Conservation (phyloP, 768 basidiomycete genomes). For the Peribolospora kevripleyi region DNA sequence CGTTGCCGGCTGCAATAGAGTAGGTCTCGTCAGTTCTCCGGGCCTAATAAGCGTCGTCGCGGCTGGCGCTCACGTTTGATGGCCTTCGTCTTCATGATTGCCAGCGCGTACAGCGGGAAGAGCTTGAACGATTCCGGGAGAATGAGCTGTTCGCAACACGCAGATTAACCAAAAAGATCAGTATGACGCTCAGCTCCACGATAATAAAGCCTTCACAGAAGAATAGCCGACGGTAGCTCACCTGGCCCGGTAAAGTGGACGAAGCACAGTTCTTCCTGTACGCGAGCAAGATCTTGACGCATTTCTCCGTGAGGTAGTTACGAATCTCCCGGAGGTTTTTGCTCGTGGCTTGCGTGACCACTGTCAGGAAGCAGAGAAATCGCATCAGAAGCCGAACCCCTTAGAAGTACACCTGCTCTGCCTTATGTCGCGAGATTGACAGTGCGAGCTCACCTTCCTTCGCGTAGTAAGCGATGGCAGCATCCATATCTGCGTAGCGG, state of each 20-base stretch:
- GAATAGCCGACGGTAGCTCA: constrained; percentile 17
- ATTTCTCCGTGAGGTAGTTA: constrained; percentile 61
- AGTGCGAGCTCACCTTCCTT: constrained; percentile 38
- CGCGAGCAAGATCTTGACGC: constrained; percentile 52
- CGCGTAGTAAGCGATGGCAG: constrained; percentile 43
- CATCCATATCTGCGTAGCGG: constrained; percentile 71
- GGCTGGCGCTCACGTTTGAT: constrained; percentile 44
- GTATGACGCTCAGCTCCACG: not conserved
- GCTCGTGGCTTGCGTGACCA: constrained; percentile 36
- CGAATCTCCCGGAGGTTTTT: constrained; percentile 49
- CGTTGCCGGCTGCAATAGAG: constrained; percentile 39
- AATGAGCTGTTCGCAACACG: constrained; percentile 36
- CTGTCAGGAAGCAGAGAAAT: constrained; percentile 24
- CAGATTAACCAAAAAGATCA: not conserved
- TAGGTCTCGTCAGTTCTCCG: not conserved
- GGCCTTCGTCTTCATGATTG: constrained; percentile 66
- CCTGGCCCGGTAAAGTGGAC: constrained; percentile 52
- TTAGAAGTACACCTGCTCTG: not conserved
- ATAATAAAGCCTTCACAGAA: not conserved
- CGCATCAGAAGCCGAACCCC: not conserved
- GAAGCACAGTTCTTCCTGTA: constrained; percentile 75
- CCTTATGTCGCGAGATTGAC: not conserved
- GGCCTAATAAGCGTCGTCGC: not conserved
- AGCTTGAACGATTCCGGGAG: constrained; percentile 80
- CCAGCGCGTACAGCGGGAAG: constrained; percentile 55